phyloP scores from a whole-genome alignment of 768 basidiomycete genomes.

The Rossbeevera mucosa region DNA sequence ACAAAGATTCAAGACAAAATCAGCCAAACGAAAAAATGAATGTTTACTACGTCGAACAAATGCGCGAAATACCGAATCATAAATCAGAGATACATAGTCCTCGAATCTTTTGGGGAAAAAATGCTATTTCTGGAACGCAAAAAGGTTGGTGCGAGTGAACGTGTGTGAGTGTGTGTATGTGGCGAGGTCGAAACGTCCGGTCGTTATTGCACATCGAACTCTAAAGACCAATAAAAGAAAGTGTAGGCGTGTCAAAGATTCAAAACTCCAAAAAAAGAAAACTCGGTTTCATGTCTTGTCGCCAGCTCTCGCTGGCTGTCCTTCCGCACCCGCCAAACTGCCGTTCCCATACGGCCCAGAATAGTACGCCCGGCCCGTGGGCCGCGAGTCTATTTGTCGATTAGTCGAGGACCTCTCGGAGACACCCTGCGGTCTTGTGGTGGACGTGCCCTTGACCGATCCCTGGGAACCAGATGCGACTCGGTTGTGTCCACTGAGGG shows the following conservation, averaged over 20 bases:
- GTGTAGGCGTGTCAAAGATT: constrained; percentile 1
- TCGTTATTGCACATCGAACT: constrained; percentile 8
- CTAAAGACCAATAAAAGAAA: constrained; percentile 5
- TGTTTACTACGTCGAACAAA: constrained; percentile 5
- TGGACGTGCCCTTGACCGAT: constrained; percentile 21
- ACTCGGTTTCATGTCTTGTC: constrained; percentile 23
- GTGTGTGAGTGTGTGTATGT: constrained; percentile 4
- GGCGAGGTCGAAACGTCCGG: constrained; percentile 11
- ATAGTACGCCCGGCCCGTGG: constrained; percentile 18
- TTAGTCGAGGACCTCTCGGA: constrained; percentile 16
- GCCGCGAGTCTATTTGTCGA: constrained; percentile 22
- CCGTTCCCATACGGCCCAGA: constrained; percentile 20
- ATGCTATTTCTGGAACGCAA: constrained; percentile 3
- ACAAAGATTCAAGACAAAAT: constrained; percentile 17
- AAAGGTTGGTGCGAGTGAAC: constrained; percentile 1
- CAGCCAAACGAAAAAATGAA: neutral
- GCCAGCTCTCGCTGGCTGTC: constrained; percentile 12
- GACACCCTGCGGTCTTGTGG: constrained; percentile 14
- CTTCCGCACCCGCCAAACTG: constrained; percentile 9
- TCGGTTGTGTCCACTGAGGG: constrained; percentile 19
- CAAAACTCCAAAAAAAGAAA: neutral
- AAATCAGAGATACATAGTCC: constrained; percentile 30
- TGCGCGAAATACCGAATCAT: constrained; percentile 20
- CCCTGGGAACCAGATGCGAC: constrained; percentile 9
- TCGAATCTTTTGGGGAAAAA: constrained; percentile 7